A percentile compares a stretch with the other conserved stretches of the same genome.
phyloP scores from a whole-genome alignment of 2,329 filamentous ascomycete species.

The Pezicula rhizophila region DNA sequence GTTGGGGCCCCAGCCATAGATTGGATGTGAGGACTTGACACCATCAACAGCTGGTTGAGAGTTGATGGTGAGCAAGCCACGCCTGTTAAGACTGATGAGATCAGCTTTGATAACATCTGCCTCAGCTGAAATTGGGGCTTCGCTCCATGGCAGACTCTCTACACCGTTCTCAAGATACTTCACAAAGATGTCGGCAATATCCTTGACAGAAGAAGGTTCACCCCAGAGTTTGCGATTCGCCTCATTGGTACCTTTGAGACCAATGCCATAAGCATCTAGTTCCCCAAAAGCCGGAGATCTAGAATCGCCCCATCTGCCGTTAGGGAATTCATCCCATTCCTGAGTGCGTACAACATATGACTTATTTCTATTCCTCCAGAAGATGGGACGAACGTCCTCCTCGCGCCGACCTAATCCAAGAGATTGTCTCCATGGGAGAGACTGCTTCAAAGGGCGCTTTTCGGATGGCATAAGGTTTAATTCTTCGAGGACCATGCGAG shows the following conservation, averaged over 20 bases:
- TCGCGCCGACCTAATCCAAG: constrained; percentile 81
- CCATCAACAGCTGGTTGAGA: constrained; percentile 94
- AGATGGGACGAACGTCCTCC: constrained; percentile 95
- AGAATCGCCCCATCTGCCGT: constrained; percentile 97
- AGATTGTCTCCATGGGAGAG: constrained; percentile 95
- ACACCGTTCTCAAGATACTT: constrained; percentile 77
- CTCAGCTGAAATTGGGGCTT: constrained; percentile 77
- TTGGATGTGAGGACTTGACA: constrained; percentile 76
- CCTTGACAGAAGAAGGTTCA: constrained; percentile 69
- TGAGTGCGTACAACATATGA: constrained; percentile 94
- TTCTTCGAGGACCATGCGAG: constrained; percentile 89
- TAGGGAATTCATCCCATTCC: constrained; percentile 98
- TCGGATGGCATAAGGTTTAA: constrained; percentile 73
- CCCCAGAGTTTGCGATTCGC: constrained; percentile 96
- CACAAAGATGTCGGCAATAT: constrained; percentile 79
- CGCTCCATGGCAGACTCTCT: constrained; percentile 87
- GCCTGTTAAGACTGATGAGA: constrained; percentile 74
- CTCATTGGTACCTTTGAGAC: constrained; percentile 89
- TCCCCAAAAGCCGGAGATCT: constrained; percentile 94
- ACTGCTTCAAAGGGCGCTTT: constrained; percentile 74
- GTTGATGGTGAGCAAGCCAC: constrained; percentile 91
- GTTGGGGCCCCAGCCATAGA: constrained; percentile 89
- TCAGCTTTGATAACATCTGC: constrained; percentile 71
- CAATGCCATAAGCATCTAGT: constrained; percentile 88
- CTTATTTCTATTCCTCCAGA: constrained; percentile 96